Evolutionary conservation across 2,329 filamentous ascomycete genomes (phyloP), one percentile per base, ranked within the genome.

Genomic region (Apiospora malaysiana): DNA sequence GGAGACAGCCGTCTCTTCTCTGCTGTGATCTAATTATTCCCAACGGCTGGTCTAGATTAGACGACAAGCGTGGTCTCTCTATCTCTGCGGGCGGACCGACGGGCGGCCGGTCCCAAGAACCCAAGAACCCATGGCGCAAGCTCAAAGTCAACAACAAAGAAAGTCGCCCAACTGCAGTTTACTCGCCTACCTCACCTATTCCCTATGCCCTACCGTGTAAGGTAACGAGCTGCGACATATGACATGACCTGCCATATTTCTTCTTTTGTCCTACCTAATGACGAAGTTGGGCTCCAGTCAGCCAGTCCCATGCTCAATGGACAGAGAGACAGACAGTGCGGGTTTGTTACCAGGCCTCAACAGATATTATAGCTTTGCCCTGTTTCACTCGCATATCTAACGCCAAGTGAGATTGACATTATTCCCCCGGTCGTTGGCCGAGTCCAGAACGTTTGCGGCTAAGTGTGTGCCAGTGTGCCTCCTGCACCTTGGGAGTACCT

Each of bases 381-480:
- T 47, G 66, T 67, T 67, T 67, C 43, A 46, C 40, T 67, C 65
- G 40, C 65, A 67, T 46, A 67, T 67, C 65, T 67, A 40, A 68
- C 43, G 67, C 47, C 70, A 72, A 71, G 74, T 73, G 73, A 71
- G 73, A 72, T 70, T 70, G 73, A 70, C 70, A 72, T 69, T 72
- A 66, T 68, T 71, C 72, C 74, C 66, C 74, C 72, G 71, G 74
- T 68, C 69, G 51, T 18, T 72, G 76, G 77, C 69, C 77, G 71
- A 72, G 77, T 74, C 78, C 73, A 78, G 78, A 78, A 72, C 75
- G 42, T 77, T 76, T 79, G 78, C 78, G 78, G 78, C 78, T 78
- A 77, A 74, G 77, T 71, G 70, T 70, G 70, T 68, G 42, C 63
- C 63, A 66, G 63, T 42, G 63, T 66, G 65, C 25, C 37, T 46